phyloP scores from a whole-genome alignment of 1,284 basidiomycete genomes.

The Puccinia coronata region DNA sequence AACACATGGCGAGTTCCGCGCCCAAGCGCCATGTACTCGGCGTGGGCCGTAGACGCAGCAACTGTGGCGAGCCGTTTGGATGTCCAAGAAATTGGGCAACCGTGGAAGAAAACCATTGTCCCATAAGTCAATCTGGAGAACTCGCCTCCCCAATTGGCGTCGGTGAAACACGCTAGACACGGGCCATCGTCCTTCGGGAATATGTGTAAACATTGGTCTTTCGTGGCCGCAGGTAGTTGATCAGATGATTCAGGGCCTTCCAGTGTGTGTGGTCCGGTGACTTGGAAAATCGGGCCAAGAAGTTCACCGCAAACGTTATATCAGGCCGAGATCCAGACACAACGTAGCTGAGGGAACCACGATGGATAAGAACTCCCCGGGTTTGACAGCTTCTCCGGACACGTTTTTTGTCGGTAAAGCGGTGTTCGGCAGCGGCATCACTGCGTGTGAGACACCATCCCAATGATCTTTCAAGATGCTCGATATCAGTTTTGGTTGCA shows the following conservation, averaged over 20 bases:
- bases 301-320: neutral
- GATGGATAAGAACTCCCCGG: neutral
- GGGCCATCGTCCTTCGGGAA: neutral
- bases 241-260: neutral
- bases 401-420: no score
- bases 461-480: neutral
- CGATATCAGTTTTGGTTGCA: neutral
- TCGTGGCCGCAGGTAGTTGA: neutral
- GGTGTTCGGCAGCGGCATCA: neutral
- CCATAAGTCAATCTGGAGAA: conserved; percentile 7
- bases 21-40: no score
- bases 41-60: no score
- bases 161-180: neutral
- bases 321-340: no score
- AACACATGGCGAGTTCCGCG: neutral
- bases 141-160: conserved; percentile 30
- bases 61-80: no score
- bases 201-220: neutral
- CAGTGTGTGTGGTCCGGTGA: neutral
- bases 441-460: neutral
- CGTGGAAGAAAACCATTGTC: neutral
- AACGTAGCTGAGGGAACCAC: neutral
- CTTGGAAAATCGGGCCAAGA: neutral
- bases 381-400: no score
- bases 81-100: conserved; percentile 3